Conservation (phyloP, 2,329 filamentous ascomycete species). For the Clathrospora elynae region DNA sequence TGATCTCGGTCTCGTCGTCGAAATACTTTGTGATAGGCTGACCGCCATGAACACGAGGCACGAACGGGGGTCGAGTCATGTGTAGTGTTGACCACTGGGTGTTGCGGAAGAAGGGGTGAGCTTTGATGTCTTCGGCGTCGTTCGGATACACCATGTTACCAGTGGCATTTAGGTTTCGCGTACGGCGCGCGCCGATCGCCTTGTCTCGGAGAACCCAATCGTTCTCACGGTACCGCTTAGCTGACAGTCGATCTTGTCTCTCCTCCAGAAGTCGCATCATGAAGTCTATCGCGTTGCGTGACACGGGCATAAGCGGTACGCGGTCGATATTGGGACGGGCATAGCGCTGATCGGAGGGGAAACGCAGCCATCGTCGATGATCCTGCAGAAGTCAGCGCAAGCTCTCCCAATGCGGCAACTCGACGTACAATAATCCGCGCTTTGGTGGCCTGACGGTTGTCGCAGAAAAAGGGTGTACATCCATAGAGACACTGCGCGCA, state of each 20-base stretch:
- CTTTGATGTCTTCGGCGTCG: conserved; percentile 87
- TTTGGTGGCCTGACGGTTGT: conserved; percentile 83
- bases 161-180: conserved; percentile 45
- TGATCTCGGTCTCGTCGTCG: conserved; percentile 75
- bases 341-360: conserved; percentile 64
- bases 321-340: conserved; percentile 58
- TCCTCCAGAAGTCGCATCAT: conserved; percentile 75
- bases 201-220: conserved; percentile 54
- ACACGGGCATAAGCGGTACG: conserved; percentile 58
- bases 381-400: conserved; percentile 56
- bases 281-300: conserved; percentile 74
- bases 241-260: conserved; percentile 76
- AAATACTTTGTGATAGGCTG: conserved; percentile 78
- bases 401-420: not conserved
- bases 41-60: conserved; percentile 67
- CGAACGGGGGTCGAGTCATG: conserved; percentile 72
- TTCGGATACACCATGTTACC: conserved; percentile 76
- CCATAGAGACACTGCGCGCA: conserved; percentile 78
- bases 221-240: conserved; percentile 72
- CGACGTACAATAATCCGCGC: conserved; percentile 74
- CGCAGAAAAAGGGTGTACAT: conserved; percentile 84
- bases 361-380: conserved; percentile 71
- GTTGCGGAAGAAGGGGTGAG: conserved; percentile 81
- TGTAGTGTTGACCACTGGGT: conserved; percentile 80
- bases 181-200: conserved; percentile 26